These are phyloP conservation scores for Gossypium mustelinum DNA, from an alignment of 345 rosid species.

Conservation along the genomic window DNA sequence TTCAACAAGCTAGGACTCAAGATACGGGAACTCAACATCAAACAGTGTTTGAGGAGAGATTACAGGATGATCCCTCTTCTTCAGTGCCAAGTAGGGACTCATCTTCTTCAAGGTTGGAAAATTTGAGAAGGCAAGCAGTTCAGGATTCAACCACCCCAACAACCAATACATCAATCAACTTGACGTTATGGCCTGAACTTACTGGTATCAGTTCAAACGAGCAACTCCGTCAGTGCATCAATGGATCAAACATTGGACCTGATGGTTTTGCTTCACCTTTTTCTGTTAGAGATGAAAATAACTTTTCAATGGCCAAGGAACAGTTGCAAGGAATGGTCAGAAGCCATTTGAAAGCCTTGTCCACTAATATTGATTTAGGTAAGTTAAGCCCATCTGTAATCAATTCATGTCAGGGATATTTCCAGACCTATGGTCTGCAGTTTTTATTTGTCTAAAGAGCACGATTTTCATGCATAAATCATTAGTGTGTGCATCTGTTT, in stretches of 20 bases:
- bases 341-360: constrained; percentile 67
- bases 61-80: constrained; percentile 32
- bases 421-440: not conserved
- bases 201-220: constrained; percentile 35
- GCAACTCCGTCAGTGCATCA: constrained; percentile 36
- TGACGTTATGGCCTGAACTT: constrained; percentile 51
- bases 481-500: not conserved
- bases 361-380: constrained; percentile 64
- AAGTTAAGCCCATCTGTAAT: constrained; percentile 18
- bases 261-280: constrained; percentile 28
- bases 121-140: constrained; percentile 40
- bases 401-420: constrained; percentile 8
- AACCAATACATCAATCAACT: constrained; percentile 31
- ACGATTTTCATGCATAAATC: not conserved
- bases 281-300: constrained; percentile 33
- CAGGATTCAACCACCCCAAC: constrained; percentile 28
- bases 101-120: constrained; percentile 33
- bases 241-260: constrained; percentile 37
- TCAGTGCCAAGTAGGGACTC: constrained; percentile 37
- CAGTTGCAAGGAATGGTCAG: constrained; percentile 67
- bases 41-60: constrained; percentile 41
- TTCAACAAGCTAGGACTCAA: not conserved
- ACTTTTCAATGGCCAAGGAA: constrained; percentile 46
- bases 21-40: not conserved
- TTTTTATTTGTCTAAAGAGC: not conserved